phyloP scores from a whole-genome alignment of 305 asterid species.

The Lippia alba region DNA sequence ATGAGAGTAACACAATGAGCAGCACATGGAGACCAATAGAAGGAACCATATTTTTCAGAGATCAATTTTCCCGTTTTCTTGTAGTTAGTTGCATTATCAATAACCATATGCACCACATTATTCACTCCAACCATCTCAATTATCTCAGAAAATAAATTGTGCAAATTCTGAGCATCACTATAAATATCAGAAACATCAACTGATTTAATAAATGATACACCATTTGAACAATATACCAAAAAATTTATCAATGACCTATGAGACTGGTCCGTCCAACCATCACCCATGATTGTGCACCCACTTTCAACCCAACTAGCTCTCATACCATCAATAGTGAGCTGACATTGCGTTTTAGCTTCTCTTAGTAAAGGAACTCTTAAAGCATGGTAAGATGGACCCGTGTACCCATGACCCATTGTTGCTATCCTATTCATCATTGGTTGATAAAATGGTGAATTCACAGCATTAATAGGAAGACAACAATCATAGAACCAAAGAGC shows the following conservation, averaged over 20 bases:
- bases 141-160: background rate
- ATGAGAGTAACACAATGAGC: background rate
- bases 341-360: background rate
- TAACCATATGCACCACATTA: background rate
- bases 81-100: background rate
- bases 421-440: background rate
- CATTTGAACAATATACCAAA: background rate
- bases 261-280: background rate
- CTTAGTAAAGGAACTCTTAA: background rate
- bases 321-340: background rate
- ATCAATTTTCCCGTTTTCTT: background rate
- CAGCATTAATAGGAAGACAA: background rate
- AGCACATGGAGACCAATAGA: background rate
- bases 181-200: background rate
- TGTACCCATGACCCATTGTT: background rate
- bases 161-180: background rate
- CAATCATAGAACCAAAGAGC: background rate
- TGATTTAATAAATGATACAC: background rate
- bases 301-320: background rate
- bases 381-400: background rate
- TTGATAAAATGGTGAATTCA: background rate
- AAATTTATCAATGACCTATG: slow-evolving; percentile 1
- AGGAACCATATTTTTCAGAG: background rate
- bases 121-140: background rate
- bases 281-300: background rate